Evolutionary conservation across 2,329 filamentous ascomycete species (phyloP).

Genomic region (Ophiostoma tasmaniense): DNA sequence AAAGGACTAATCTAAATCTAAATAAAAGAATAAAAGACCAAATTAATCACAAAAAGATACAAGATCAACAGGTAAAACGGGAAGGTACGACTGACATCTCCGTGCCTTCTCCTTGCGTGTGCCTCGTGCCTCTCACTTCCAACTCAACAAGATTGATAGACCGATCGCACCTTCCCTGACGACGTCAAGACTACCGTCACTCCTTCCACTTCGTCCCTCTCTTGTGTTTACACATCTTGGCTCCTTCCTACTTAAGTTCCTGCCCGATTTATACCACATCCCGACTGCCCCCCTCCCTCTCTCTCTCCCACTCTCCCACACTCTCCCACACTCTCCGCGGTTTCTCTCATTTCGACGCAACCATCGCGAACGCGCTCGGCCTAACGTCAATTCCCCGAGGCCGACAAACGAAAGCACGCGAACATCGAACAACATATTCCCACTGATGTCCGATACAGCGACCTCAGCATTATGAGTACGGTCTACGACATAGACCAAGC

Average conservation of each 20-base stretch:
- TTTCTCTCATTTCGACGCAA: background rate
- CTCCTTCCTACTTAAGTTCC: background rate
- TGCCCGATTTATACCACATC: background rate
- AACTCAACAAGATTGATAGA: background rate
- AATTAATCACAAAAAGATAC: background rate
- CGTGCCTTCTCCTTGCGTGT: background rate
- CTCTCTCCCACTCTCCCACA: background rate
- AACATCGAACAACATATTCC: too few species aligned
- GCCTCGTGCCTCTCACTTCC: background rate
- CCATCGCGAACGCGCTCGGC: background rate
- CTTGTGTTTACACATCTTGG: background rate
- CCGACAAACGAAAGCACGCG: too few species aligned
- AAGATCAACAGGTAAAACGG: background rate
- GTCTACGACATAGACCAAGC: constrained; percentile 32
- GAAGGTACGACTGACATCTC: background rate
- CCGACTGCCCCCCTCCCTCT: background rate
- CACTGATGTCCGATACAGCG: constrained; percentile 3
- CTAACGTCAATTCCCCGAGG: background rate
- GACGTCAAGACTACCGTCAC: background rate
- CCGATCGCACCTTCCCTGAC: background rate
- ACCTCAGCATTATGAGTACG: constrained; percentile 25
- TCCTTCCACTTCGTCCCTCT: background rate
- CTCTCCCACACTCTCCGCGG: background rate
- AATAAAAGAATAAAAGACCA: background rate
- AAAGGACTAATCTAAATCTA: background rate